Evolutionary conservation across 495 filamentous ascomycete species (phyloP).

Genomic region (Penicillium egyptiacum): DNA sequence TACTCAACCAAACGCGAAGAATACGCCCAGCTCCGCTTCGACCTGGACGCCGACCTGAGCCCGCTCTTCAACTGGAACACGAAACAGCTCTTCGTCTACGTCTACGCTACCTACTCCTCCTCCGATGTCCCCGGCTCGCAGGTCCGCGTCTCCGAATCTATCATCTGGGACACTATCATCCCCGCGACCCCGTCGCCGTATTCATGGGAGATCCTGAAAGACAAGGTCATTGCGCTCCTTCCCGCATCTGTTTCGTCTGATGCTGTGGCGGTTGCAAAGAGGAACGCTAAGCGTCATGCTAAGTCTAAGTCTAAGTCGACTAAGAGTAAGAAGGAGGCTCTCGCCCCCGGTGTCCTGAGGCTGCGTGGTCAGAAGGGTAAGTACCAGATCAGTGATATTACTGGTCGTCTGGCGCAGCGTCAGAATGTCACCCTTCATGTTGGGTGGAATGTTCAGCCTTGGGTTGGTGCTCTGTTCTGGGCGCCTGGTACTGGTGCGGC

Average conservation of each 20-base stretch:
- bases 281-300: constrained; percentile 14
- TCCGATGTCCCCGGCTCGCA: constrained; percentile 30
- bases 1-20: constrained; percentile 90
- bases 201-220: constrained; percentile 44
- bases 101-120: constrained; percentile 82
- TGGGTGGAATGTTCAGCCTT: constrained; percentile 96
- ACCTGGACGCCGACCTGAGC: constrained; percentile 82
- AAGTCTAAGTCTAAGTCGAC: constrained; percentile 16
- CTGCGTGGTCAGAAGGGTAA: constrained; percentile 82
- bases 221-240: constrained; percentile 17
- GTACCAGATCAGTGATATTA: constrained; percentile 90
- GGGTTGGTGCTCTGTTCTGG: constrained; percentile 89
- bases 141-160: constrained; percentile 59
- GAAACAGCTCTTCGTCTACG: constrained; percentile 97
- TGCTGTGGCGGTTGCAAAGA: neutral
- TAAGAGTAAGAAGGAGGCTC: constrained; percentile 26
- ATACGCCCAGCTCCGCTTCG: constrained; percentile 91
- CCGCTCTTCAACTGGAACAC: constrained; percentile 99
- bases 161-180: constrained; percentile 97
- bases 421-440: constrained; percentile 74
- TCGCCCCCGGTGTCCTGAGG: constrained; percentile 58
- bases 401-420: constrained; percentile 66
- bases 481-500: constrained; percentile 50
- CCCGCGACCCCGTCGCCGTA: constrained; percentile 61
- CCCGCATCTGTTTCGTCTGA: constrained; percentile 24